These are phyloP conservation scores for Sporopachydermia quercuum DNA, from an alignment of 805 yeast genomes.

Conservation along the genomic window DNA sequence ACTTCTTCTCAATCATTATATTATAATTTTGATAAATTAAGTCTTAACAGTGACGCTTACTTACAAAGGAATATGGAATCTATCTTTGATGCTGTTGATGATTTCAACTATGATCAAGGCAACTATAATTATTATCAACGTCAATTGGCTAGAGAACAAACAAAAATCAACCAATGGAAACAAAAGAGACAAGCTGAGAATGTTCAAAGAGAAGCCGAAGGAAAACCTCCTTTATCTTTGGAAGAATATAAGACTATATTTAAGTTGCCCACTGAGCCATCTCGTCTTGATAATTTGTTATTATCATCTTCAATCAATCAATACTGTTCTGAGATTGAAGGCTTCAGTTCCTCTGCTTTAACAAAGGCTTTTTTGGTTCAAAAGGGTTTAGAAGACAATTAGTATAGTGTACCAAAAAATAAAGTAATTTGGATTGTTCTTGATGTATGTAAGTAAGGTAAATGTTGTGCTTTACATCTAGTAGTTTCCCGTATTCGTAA, in stretches of 20 bases:
- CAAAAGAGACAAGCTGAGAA: conserved; percentile 54
- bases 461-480: too few relatives aligned
- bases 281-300: conserved; percentile 58
- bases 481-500: too few relatives aligned
- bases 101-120: conserved; percentile 62
- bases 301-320: conserved; percentile 53
- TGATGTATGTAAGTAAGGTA: too few relatives aligned
- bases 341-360: conserved; percentile 50
- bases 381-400: conserved; percentile 27
- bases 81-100: conserved; percentile 54
- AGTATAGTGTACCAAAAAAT: too few relatives aligned
- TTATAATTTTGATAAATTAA: conserved; percentile 22
- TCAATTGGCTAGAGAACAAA: conserved; percentile 51
- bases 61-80: conserved; percentile 38
- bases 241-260: conserved; percentile 55
- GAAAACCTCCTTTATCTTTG: conserved; percentile 30
- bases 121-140: conserved; percentile 75
- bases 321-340: conserved; percentile 57
- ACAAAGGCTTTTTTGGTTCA: conserved; percentile 47
- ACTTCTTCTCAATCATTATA: conserved; percentile 1
- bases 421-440: too few relatives aligned
- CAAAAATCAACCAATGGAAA: conserved; percentile 63
- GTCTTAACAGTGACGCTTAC: conserved; percentile 26
- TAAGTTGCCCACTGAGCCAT: conserved; percentile 60
- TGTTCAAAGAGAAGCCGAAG: conserved; percentile 39